Percentiles rank a stretch among this genome's conserved stretches.
phyloP scores from a whole-genome alignment of 1,139 yeast genomes.

The Hanseniaspora sp. region DNA sequence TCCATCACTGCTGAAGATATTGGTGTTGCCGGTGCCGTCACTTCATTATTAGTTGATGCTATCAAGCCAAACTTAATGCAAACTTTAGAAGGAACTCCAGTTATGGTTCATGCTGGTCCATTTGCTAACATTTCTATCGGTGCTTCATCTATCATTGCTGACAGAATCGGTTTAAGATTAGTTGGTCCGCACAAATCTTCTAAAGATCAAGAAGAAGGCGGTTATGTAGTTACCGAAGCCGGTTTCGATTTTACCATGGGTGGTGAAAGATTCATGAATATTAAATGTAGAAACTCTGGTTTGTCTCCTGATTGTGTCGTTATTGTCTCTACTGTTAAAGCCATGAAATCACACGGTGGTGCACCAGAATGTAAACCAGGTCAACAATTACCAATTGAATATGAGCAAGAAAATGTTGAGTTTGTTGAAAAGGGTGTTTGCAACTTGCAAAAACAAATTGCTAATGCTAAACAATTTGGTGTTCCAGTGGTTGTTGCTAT shows the following conservation, averaged over 20 bases:
- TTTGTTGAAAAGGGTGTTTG: conserved; percentile 55
- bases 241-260: conserved; percentile 86
- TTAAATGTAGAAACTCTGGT: conserved; percentile 69
- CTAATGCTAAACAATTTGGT: conserved; percentile 58
- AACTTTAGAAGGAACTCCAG: conserved; percentile 76
- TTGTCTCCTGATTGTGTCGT: conserved; percentile 63
- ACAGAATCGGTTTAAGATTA: conserved; percentile 58
- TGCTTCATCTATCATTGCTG: conserved; percentile 72
- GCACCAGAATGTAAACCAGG: conserved; percentile 80
- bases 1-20: conserved; percentile 71
- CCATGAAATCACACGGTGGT: conserved; percentile 72
- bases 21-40: conserved; percentile 71
- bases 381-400: conserved; percentile 57
- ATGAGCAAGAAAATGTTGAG: conserved; percentile 55
- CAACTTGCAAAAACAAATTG: conserved; percentile 64
- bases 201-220: conserved; percentile 34
- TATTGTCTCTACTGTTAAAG: conserved; percentile 69
- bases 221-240: conserved; percentile 73
- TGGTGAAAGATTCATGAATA: conserved; percentile 72
- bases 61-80: conserved; percentile 77
- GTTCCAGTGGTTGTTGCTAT: conserved; percentile 73
- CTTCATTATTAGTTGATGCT: conserved; percentile 71
- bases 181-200: conserved; percentile 38
- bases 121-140: conserved; percentile 80
- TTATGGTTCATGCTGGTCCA: conserved; percentile 77